Percentiles rank a stretch among this genome's conserved stretches.
phyloP scores from a whole-genome alignment of 2,329 filamentous ascomycete species.

The Massarina eburnea region DNA sequence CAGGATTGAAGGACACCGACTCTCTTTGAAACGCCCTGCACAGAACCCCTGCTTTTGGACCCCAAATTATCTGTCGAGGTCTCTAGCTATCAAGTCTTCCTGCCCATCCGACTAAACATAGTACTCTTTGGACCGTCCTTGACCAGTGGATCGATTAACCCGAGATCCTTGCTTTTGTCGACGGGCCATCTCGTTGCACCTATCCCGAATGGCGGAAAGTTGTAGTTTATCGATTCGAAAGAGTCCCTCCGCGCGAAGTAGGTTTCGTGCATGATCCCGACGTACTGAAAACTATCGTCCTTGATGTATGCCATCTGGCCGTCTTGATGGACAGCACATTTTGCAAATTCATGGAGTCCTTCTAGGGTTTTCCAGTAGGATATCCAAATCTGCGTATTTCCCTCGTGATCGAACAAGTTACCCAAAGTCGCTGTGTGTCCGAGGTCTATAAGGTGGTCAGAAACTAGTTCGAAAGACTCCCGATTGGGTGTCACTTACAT shows the following conservation, averaged over 20 bases:
- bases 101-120: constrained; percentile 2
- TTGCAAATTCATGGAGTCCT: constrained; percentile 1
- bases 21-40: no score
- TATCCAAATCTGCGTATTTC: constrained; percentile 1
- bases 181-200: background rate
- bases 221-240: background rate
- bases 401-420: background rate
- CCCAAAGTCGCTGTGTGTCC: background rate
- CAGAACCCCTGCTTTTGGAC: no score
- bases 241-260: constrained; percentile 1
- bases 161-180: background rate
- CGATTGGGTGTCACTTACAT: background rate
- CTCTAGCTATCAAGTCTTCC: background rate
- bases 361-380: constrained; percentile 1
- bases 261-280: constrained; percentile 4
- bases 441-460: background rate
- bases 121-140: background rate
- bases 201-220: constrained; percentile 4
- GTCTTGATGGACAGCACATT: background rate
- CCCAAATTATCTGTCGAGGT: no score
- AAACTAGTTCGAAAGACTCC: background rate
- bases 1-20: no score
- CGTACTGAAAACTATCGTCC: background rate
- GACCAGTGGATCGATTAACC: background rate
- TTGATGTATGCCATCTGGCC: background rate